Evolutionary conservation across 1,284 basidiomycete genomes (phyloP), one percentile per base, ranked within the genome.

Genomic region (Xerocomus amazonicus): DNA sequence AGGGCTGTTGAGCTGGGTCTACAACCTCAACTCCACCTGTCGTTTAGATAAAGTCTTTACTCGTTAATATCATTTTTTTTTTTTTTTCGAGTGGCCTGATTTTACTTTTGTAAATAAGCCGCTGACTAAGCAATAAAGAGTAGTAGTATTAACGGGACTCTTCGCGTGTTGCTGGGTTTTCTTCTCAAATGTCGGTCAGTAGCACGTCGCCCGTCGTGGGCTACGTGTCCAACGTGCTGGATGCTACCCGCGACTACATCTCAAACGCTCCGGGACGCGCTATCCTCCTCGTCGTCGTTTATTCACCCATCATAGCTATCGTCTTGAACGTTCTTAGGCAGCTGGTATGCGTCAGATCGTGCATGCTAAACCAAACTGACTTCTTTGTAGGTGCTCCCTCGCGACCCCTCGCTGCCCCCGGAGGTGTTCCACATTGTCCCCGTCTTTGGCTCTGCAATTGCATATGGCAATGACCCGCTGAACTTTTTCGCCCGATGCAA

Each of bases 401-500:
- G 71, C 47, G 74, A 84, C 63, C 75, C 75, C 43, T 77, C 75
- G 14, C 58, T 77, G 27, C 90, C 90, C 5, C 90, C 90, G 0
- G 71, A 86, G 41, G 90, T 92, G 13, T 92, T 91, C 72, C 85
- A 91, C 67, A 78, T 78, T 61, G 73, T 92, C 52, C 90, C 90
- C 16, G 76, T 84, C 67, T 75, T 92, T 55, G 90, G 90, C 10
- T 88, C 84, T 27, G 85, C 90, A 2, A 74, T 80, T n/a, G 62
- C 73, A 40, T 92, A 92, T 57, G 90, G 90, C 19, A 81, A 89
- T 61, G 87, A 92, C 65, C 90, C 90, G 3, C 78, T 91, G 66
- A 79, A 75, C 52, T 92, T 92, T 70, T 77, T 91, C 62, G 80
- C 83, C 50, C 73, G 77, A 39, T 87, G 83, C 66, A 80, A 87